Conservation (phyloP, 2,329 filamentous ascomycete genomes). For the Diaporthe sp. region DNA sequence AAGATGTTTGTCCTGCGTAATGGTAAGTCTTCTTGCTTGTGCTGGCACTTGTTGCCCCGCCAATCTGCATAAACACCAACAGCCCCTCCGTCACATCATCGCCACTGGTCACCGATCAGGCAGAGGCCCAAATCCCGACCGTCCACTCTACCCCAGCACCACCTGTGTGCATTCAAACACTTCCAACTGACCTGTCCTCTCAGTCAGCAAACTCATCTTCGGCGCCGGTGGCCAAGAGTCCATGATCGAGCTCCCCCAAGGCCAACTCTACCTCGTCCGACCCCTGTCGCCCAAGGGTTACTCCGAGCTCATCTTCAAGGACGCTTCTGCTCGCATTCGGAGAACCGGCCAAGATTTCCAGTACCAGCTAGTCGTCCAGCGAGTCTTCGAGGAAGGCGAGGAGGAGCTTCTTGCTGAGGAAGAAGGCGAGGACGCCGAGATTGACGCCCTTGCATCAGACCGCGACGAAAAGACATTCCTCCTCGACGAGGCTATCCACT, state of each 20-base stretch:
- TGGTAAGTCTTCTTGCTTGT: conserved; percentile 45
- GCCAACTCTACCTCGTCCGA: conserved; percentile 96
- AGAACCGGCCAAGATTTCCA: conserved; percentile 95
- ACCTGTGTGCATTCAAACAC: neutral
- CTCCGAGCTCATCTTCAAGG: conserved; percentile 98
- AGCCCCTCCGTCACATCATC: conserved; percentile 27
- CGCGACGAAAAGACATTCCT: conserved; percentile 98
- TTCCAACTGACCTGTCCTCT: conserved; percentile 29
- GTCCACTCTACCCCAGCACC: neutral
- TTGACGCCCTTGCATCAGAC: conserved; percentile 79
- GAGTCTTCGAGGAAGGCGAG: conserved; percentile 97
- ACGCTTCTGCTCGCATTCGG: conserved; percentile 91
- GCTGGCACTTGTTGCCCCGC: conserved; percentile 33
- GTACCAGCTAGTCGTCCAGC: conserved; percentile 95
- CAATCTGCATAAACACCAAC: conserved; percentile 30
- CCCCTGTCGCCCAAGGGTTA: conserved; percentile 96
- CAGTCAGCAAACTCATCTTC: conserved; percentile 94
- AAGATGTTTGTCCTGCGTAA: conserved; percentile 56
- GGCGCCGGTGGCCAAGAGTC: conserved; percentile 88
- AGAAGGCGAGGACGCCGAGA: conserved; percentile 82
- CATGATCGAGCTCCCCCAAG: conserved; percentile 92
- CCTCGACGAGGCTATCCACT: conserved; percentile 90
- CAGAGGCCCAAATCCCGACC: neutral
- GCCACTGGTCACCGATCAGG: neutral
- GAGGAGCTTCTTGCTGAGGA: conserved; percentile 92